phyloP scores from a whole-genome alignment of 192 early-diverging fungal genomes.

The Linnemannia hyalina region DNA sequence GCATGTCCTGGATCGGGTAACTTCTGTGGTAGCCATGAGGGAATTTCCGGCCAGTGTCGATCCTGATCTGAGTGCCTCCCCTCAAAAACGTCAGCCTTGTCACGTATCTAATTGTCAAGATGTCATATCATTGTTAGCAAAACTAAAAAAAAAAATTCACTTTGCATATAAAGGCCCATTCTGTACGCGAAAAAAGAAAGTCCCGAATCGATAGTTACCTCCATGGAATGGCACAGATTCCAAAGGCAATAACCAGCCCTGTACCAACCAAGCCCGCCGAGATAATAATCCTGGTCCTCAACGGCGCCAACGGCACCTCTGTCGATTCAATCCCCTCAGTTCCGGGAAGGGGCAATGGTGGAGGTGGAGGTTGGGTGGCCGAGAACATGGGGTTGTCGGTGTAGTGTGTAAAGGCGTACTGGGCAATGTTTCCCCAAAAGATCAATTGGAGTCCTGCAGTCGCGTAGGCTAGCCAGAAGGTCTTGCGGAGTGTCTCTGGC shows the following conservation, averaged over 20 bases:
- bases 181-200: background rate
- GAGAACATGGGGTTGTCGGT: conserved; percentile 54
- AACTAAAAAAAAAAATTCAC: no score
- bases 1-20: conserved; percentile 55
- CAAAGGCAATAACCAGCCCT: conserved; percentile 50
- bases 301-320: conserved; percentile 39
- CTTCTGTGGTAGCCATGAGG: conserved; percentile 40
- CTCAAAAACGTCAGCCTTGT: conserved; percentile 40
- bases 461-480: conserved; percentile 48
- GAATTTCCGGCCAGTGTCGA: conserved; percentile 53
- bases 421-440: conserved; percentile 53
- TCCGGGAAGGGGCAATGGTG: conserved; percentile 41
- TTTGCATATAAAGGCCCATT: no score
- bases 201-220: conserved; percentile 10
- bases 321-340: conserved; percentile 41
- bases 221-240: conserved; percentile 55
- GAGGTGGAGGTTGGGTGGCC: conserved; percentile 17
- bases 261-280: conserved; percentile 49
- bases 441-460: conserved; percentile 48
- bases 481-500: conserved; percentile 39
- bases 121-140: no score
- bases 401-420: conserved; percentile 53
- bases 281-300: conserved; percentile 45
- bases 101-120: conserved; percentile 34
- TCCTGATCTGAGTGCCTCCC: conserved; percentile 47